These are phyloP conservation scores for Colletotrichum gloeosporioides DNA, from an alignment of 2,329 filamentous ascomycete species.

Conservation along the genomic window DNA sequence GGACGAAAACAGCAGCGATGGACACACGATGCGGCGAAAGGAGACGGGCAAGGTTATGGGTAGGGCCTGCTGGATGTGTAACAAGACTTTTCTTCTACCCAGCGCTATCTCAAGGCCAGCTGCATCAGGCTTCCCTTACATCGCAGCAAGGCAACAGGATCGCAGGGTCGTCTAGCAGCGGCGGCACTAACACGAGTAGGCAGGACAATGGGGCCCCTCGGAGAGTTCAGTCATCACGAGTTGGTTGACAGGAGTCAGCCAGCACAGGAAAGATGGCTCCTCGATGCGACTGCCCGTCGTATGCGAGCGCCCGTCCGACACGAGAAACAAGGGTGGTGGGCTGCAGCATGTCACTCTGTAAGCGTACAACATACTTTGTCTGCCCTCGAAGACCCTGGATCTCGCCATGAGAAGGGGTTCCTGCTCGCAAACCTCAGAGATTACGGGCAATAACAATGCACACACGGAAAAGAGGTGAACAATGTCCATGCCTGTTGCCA, in stretches of 20 bases:
- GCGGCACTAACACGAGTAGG: not conserved
- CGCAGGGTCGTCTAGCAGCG: not conserved
- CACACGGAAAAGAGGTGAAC: not conserved
- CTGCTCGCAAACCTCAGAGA: not conserved
- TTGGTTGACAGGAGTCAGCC: not conserved
- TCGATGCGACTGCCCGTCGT: not conserved
- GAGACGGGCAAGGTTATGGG: not conserved
- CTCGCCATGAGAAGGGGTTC: not conserved
- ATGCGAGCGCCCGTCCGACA: not conserved
- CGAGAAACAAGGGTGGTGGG: not conserved
- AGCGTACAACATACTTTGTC: not conserved
- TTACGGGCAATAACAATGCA: not conserved
- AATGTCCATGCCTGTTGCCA: not conserved
- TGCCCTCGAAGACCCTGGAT: not conserved
- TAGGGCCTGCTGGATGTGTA: not conserved
- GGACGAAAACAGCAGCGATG: not conserved
- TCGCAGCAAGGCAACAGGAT: not conserved
- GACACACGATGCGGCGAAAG: not conserved
- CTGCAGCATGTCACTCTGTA: not conserved
- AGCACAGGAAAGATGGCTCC: not conserved
- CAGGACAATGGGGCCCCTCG: not conserved
- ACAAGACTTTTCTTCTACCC: not conserved
- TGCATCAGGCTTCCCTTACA: not conserved
- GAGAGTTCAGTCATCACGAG: not conserved
- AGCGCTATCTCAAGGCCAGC: not conserved